These are phyloP conservation scores for Dentipellis sp. DNA, from an alignment of 768 basidiomycete genomes.

Conservation along the genomic window DNA sequence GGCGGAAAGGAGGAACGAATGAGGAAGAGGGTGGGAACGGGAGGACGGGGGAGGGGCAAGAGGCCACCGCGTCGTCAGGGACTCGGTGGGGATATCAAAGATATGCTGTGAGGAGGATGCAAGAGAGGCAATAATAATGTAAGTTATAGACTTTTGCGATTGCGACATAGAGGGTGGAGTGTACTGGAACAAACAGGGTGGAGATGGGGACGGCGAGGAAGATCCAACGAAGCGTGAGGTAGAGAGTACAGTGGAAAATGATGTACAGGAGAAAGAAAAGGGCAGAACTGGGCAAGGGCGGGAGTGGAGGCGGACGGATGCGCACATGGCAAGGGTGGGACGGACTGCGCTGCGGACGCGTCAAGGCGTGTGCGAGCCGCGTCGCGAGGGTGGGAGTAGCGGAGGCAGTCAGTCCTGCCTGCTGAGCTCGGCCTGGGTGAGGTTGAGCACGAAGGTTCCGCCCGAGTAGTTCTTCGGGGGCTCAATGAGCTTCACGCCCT, in stretches of 20 bases:
- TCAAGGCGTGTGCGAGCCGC: not conserved
- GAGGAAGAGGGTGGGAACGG: no score
- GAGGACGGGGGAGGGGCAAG: no score
- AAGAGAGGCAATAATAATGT: no score
- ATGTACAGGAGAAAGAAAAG: not conserved
- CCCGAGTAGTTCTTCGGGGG: slow-evolving; percentile 64
- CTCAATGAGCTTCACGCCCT: slow-evolving; percentile 68
- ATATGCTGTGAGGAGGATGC: no score
- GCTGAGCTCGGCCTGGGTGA: slow-evolving; percentile 79
- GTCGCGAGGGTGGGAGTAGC: not conserved
- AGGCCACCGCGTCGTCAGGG: no score
- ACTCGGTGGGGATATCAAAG: no score
- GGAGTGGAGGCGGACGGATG: not conserved
- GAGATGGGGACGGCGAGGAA: not conserved
- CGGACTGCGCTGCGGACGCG: not conserved
- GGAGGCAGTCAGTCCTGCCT: slow-evolving; percentile 41
- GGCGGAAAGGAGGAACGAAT: no score
- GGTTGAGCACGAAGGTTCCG: slow-evolving; percentile 60
- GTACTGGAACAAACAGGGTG: no score
- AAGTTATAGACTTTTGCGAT: no score
- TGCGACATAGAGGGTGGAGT: no score
- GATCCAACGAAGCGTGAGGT: not conserved
- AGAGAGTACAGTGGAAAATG: not conserved
- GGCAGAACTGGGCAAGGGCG: not conserved
- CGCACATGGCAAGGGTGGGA: not conserved